phyloP scores from a whole-genome alignment of 2,329 filamentous ascomycete species.

The Fusarium virguliforme region DNA sequence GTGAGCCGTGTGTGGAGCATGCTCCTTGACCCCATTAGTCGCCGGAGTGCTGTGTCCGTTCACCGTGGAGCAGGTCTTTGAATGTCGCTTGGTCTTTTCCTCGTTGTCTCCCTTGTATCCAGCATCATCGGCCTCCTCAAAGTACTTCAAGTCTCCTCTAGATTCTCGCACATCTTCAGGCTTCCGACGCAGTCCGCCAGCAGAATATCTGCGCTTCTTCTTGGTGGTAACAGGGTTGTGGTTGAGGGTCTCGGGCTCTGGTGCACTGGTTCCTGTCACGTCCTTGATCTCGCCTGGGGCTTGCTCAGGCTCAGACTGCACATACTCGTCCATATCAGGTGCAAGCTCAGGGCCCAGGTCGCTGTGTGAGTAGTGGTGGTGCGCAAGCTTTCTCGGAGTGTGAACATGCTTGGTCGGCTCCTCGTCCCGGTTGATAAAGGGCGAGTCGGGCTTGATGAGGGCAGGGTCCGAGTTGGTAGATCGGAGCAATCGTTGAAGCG shows the following conservation, averaged over 20 bases:
- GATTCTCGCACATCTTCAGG: slow-evolving; percentile 80
- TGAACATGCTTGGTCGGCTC: background rate
- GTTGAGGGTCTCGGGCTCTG: slow-evolving; percentile 72
- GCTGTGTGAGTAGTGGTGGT: slow-evolving; percentile 53
- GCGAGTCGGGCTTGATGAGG: slow-evolving; percentile 48
- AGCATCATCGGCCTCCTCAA: slow-evolving; percentile 89
- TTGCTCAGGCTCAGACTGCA: slow-evolving; percentile 55
- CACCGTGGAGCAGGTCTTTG: slow-evolving; percentile 10
- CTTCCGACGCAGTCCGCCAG: slow-evolving; percentile 83
- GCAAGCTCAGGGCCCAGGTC: slow-evolving; percentile 50
- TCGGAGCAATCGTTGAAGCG: slow-evolving; percentile 63
- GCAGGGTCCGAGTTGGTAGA: slow-evolving; percentile 64
- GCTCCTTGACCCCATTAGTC: slow-evolving; percentile 35
- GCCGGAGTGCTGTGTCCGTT: slow-evolving; percentile 23
- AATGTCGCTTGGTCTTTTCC: slow-evolving; percentile 33
- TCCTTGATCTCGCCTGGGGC: slow-evolving; percentile 64
- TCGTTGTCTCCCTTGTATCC: slow-evolving; percentile 78
- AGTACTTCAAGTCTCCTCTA: slow-evolving; percentile 88
- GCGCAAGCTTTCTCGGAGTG: slow-evolving; percentile 29
- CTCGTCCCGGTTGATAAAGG: slow-evolving; percentile 29
- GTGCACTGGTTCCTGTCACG: slow-evolving; percentile 76
- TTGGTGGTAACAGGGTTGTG: slow-evolving; percentile 59
- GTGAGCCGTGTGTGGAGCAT: slow-evolving; percentile 36
- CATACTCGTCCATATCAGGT: slow-evolving; percentile 46
- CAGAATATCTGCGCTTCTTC: slow-evolving; percentile 85